Percentiles rank a stretch among this genome's conserved stretches.
phyloP scores from a whole-genome alignment of 495 filamentous ascomycete genomes.

The Daldinia loculata region DNA sequence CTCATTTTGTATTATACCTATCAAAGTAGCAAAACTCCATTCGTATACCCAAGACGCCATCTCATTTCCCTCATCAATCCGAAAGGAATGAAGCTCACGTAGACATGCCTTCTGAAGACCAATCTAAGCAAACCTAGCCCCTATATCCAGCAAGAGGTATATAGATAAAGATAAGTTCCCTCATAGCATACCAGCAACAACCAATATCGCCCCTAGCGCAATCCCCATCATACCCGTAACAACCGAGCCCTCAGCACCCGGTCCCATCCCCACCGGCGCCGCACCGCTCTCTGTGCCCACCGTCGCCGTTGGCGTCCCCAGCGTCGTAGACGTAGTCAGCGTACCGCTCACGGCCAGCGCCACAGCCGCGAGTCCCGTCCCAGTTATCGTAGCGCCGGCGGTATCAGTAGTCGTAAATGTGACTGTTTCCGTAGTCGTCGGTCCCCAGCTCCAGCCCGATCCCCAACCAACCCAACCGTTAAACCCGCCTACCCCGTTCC shows the following conservation, averaged over 20 bases:
- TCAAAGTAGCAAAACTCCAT: not conserved
- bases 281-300: conserved; percentile 27
- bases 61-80: not conserved
- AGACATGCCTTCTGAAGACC: no score
- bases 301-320: conserved; percentile 34
- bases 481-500: conserved; percentile 47
- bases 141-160: not conserved
- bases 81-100: not conserved
- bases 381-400: conserved; percentile 48
- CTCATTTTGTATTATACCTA: not conserved
- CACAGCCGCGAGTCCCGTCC: conserved; percentile 49
- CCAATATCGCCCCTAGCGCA: conserved; percentile 51
- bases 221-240: conserved; percentile 51
- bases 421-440: conserved; percentile 48
- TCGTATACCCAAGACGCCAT: not conserved
- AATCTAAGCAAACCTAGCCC: not conserved
- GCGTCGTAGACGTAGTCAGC: conserved; percentile 47
- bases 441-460: conserved; percentile 52
- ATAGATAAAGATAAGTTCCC: not conserved
- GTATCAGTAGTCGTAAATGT: conserved; percentile 51
- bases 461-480: conserved; percentile 59
- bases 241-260: conserved; percentile 39
- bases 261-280: conserved; percentile 12
- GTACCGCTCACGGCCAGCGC: conserved; percentile 53
- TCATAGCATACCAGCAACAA: conserved; percentile 53